Conservation (phyloP, 345 rosid species). For the Sisymbrium irio region DNA sequence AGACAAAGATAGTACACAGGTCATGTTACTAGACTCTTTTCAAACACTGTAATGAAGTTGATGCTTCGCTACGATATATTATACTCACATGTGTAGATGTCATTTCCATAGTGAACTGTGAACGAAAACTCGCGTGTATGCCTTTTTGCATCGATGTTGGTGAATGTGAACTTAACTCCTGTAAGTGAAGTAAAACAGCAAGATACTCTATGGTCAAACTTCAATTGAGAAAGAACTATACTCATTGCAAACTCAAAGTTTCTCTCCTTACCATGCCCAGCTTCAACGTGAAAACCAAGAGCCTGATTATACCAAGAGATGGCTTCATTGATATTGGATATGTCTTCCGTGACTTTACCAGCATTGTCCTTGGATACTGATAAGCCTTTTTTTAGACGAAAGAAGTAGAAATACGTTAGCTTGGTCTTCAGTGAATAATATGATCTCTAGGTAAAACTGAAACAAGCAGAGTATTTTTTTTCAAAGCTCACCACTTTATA, state of each 20-base stretch:
- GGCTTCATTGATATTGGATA: slow-evolving; percentile 59
- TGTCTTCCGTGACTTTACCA: slow-evolving; percentile 39
- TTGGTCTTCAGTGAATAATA: background rate
- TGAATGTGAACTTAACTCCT: slow-evolving; percentile 90
- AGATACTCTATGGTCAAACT: background rate
- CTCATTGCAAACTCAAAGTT: background rate
- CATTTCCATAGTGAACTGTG: slow-evolving; percentile 66
- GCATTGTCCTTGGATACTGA: slow-evolving; percentile 44
- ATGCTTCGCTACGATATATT: slow-evolving; percentile 10
- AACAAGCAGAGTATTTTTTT: background rate
- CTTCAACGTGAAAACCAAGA: slow-evolving; percentile 81
- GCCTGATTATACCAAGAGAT: slow-evolving; percentile 74
- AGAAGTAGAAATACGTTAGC: background rate
- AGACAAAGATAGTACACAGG: slow-evolving; percentile 18
- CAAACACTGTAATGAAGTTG: background rate
- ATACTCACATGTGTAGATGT: slow-evolving; percentile 61
- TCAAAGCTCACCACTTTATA: background rate
- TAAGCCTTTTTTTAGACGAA: slow-evolving; percentile 34
- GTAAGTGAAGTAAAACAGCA: slow-evolving; percentile 20
- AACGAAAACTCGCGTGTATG: slow-evolving; percentile 53
- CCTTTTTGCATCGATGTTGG: slow-evolving; percentile 46
- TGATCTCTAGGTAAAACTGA: slow-evolving; percentile 3
- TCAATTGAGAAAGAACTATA: slow-evolving; percentile 3
- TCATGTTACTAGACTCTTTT: slow-evolving; percentile 4
- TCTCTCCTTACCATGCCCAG: slow-evolving; percentile 66